Conservation (phyloP, 2,329 filamentous ascomycete species). For the Xylaria sp. region DNA sequence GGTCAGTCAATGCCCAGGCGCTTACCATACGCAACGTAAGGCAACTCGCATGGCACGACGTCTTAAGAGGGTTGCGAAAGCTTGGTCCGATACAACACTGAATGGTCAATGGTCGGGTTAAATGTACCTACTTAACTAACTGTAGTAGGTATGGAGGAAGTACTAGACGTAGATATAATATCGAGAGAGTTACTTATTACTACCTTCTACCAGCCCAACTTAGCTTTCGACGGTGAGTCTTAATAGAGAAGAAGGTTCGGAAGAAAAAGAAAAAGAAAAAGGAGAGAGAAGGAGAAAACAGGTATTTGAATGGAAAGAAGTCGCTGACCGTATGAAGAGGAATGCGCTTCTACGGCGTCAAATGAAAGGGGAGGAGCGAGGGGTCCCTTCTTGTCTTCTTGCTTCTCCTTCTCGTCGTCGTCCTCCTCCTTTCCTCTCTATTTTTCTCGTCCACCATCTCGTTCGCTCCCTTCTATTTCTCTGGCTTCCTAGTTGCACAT, state of each 20-base stretch:
- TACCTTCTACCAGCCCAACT: too few species aligned
- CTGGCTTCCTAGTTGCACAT: background rate
- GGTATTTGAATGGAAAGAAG: slow-evolving; percentile 20
- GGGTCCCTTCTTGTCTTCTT: slow-evolving; percentile 33
- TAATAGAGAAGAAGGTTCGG: background rate
- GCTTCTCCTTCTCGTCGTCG: background rate
- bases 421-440: slow-evolving; percentile 15
- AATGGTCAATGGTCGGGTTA: background rate
- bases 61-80: background rate
- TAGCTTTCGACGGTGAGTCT: background rate
- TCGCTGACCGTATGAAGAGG: slow-evolving; percentile 27
- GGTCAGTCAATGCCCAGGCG: background rate
- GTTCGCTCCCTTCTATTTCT: background rate
- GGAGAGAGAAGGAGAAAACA: slow-evolving; percentile 2
- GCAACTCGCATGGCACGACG: slow-evolving; percentile 7
- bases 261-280: slow-evolving; percentile 4
- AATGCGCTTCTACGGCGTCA: slow-evolving; percentile 28
- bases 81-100: background rate
- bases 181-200: background rate
- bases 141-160: background rate
- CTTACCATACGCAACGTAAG: slow-evolving; percentile 5
- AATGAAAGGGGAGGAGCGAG: slow-evolving; percentile 18
- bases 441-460: background rate
- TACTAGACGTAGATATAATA: background rate
- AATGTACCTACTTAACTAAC: too few species aligned